Evolutionary conservation across 2,329 filamentous ascomycete species (phyloP), one percentile per base, ranked within the genome.

Genomic region (Talaromyces piceae): DNA sequence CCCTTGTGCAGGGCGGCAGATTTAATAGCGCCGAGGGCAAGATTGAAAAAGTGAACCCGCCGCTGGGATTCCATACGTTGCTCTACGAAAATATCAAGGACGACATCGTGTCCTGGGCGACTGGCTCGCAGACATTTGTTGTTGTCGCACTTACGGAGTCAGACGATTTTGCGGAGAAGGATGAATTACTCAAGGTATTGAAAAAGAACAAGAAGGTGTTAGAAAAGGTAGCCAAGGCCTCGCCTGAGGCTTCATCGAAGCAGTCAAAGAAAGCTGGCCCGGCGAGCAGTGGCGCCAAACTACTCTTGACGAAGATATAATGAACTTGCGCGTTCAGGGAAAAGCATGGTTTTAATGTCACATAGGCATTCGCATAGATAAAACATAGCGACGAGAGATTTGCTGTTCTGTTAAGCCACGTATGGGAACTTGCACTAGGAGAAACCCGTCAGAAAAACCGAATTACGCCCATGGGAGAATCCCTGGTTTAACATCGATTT

Each of bases 1-100:
- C 86, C 0, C 79, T 98, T 6, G 90, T 96, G 22, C 85, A 89
- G 50, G 93, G 93, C 39, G 93, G 94, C 23, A 84, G 83, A 52
- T 98, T 87, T 65, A 89, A 97, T 69, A 81, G 82, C 54, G 77
- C 77, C 41, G 77, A 81, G 2, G 89, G 89, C 69, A 82, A 77
- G 51, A 71, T 93, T 41, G 79, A 86, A 61, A 80, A 82, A 20
- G 78, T 86, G 2, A 82, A 90, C 45, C 89, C 90, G 13, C 79
- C 87, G 6, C 76, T 97, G 51, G 79, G 84, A 46, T 98, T 98
- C 66, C 83, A 88, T 54, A 79, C 86, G 57, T 74, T 86, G 45
- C 76, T 98, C n/a, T 97, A 91, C 66, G 82, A 84, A 5, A 74
- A 86, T 55, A 91, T 97, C 67, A 81, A 87, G 65, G 80, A 83